Evolutionary conservation across 306 rosid genomes (phyloP), one percentile per base, ranked within the genome.

Genomic region (Gleditsia sinensis): DNA sequence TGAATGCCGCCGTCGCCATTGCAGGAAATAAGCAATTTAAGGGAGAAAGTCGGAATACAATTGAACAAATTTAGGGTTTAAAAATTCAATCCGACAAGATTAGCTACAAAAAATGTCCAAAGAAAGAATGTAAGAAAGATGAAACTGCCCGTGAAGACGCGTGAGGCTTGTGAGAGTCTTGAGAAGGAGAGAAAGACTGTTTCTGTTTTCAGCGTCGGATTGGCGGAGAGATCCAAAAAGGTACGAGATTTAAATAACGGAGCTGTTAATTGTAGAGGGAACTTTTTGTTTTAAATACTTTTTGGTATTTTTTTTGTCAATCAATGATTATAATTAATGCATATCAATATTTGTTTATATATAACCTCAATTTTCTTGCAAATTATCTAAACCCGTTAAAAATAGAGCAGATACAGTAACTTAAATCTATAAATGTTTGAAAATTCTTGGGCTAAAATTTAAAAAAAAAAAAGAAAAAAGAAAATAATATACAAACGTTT

Each of bases 1-100:
- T 95, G 93, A 95, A 95, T 33, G 99, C 98, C 13, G 99, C 86
- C 9, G 96, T 87, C 59, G 99, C 99, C 98, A 92, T 92, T 32
- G 39, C 10, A 5, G 30, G 17, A 25, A 5, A 13, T 8, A 50
- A 39, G 16, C 23, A 60, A 50, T 19, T 17, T 3, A 23, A 20
- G 2, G 34, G 11, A 36, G 19, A 5, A 13, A 53, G 3, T 10
- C 1, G 2, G 34, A 6, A 74, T 45, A 2, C 1, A 16, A 5
- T 21, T 10, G 65, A 34, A 53, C 56, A 48, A 71, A 49, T 23
- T 19, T 71, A 53, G 76, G 83, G 65, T 37, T 72, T 55, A 23
- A 62, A 33, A 7, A 67, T 48, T 28, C 40, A 48, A 45, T 11
- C n/a, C 3, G 34, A 66, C n/a, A 28, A 66, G 57, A 9, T 45